A percentile compares a stretch with the other conserved stretches of the same genome.
Conservation (phyloP, 768 basidiomycete genomes). For the Russula sp. region DNA sequence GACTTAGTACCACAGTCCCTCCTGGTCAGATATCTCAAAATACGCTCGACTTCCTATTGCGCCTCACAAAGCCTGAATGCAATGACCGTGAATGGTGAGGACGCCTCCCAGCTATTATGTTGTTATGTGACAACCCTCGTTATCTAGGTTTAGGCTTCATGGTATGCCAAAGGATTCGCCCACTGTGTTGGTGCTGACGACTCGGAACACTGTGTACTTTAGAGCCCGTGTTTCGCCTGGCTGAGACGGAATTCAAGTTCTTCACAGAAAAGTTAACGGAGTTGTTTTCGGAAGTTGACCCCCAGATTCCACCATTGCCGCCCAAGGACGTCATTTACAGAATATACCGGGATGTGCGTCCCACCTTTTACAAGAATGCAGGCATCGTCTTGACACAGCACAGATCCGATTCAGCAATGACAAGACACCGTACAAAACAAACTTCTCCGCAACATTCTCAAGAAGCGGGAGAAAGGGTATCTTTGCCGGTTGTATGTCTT, state of each 20-base stretch:
- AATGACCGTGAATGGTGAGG: slow-evolving; percentile 80
- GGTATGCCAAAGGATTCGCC: slow-evolving; percentile 33
- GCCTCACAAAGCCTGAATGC: slow-evolving; percentile 64
- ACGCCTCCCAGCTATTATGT: too few species aligned
- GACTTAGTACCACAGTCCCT: slow-evolving; percentile 43
- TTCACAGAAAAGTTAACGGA: slow-evolving; percentile 71
- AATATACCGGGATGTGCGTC: slow-evolving; percentile 80
- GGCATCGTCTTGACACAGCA: neutral
- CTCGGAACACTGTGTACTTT: neutral
- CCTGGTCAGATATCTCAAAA: slow-evolving; percentile 84
- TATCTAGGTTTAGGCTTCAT: slow-evolving; percentile 73
- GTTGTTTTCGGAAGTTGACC: slow-evolving; percentile 62
- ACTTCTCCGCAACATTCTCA: slow-evolving; percentile 77
- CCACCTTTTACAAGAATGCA: neutral
- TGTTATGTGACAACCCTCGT: neutral
- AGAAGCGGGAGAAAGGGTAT: slow-evolving; percentile 85
- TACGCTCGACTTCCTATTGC: slow-evolving; percentile 66
- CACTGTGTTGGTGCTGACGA: neutral
- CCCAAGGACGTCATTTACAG: slow-evolving; percentile 88
- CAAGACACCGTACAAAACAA: slow-evolving; percentile 91
- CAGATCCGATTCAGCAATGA: slow-evolving; percentile 88
- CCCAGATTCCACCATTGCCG: slow-evolving; percentile 80
- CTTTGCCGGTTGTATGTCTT: slow-evolving; percentile 72
- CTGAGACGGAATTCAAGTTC: slow-evolving; percentile 84
- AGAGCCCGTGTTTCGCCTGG: slow-evolving; percentile 75